Evolutionary conservation across 768 basidiomycete genomes (phyloP), one percentile per base, ranked within the genome.

Genomic region (Suillus hirtellus): DNA sequence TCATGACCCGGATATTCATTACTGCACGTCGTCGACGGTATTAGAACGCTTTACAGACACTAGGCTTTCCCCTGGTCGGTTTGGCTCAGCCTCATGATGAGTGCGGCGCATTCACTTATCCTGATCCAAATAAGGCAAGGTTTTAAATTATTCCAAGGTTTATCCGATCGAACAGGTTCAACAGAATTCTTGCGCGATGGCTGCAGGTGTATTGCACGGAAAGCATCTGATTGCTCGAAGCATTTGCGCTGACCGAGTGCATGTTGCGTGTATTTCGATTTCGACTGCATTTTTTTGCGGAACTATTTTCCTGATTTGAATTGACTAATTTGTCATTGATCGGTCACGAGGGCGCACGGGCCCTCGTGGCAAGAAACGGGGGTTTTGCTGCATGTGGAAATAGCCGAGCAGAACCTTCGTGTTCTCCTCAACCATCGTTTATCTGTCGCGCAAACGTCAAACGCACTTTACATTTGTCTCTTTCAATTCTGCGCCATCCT

Each of bases 351-450:
- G 71, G 68, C 67, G 74, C 74, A 75, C 74, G 75, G 74, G 74
- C 75, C 74, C 74, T 72, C 74, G 74, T 75, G 74, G 74, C 74
- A 77, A 75, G 70, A 73, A 75, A 76, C 66, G 73, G 71, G 56
- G 72, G 73, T 70, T 71, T 74, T 74, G 73, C 74, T 76, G 63
- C 71, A 73, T 69, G 68, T 75, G 74, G 74, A 75, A 75, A 75
- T 77, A 75, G 72, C 74, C 75, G 74, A 77, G 69, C 75, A 70
- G 70, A 75, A 74, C 75, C 74, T 77, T 76, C 74, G 74, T 68
- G 73, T 73, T 69, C 68, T 77, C 75, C 74, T 77, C 75, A 75
- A 74, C 75, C 74, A 74, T 71, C 72, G 76, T 75, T 75, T 74
- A 77, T 75, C 74, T 70, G 72, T 75, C 66, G 72, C 72, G 72